Conservation (phyloP, 192 early-diverging fungal species). For the Linnemannia zychae region DNA sequence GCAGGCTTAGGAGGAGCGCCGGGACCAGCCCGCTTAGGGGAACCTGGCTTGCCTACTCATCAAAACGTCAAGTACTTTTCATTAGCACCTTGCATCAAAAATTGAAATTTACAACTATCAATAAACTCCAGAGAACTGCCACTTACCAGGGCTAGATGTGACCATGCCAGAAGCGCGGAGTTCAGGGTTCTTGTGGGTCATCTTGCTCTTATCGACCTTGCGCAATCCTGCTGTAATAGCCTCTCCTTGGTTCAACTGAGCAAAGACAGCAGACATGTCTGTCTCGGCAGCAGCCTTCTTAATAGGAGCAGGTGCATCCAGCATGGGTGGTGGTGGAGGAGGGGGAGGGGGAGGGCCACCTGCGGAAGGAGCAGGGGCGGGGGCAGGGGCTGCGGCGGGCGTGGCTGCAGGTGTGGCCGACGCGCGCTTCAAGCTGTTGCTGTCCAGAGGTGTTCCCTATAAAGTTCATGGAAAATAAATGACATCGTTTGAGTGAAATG, state of each 20-base stretch:
- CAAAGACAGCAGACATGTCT: slow-evolving; percentile 80
- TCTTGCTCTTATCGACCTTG: slow-evolving; percentile 95
- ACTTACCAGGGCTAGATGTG: slow-evolving; percentile 30
- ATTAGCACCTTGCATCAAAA: background rate
- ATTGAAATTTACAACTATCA: too few species aligned
- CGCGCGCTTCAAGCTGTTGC: slow-evolving; percentile 45
- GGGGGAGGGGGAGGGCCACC: slow-evolving; percentile 72
- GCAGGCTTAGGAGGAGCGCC: slow-evolving; percentile 69
- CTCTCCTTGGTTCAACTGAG: slow-evolving; percentile 87
- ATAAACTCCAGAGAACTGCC: too few species aligned
- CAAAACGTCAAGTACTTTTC: background rate
- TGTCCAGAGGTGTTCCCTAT: slow-evolving; percentile 37
- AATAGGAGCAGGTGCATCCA: slow-evolving; percentile 12
- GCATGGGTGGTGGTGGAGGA: slow-evolving; percentile 65
- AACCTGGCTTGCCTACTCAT: slow-evolving; percentile 36
- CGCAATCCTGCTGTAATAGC: slow-evolving; percentile 83
- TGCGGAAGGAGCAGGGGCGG: slow-evolving; percentile 58
- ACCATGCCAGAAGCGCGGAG: slow-evolving; percentile 79
- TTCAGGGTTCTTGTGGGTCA: slow-evolving; percentile 99
- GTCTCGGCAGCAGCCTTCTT: slow-evolving; percentile 41
- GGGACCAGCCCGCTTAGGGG: slow-evolving; percentile 62
- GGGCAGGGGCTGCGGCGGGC: slow-evolving; percentile 53
- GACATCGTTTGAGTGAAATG: background rate
- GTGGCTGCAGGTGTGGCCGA: slow-evolving; percentile 59
- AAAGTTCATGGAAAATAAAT: slow-evolving; percentile 13